These are phyloP conservation scores for Calonectria multiphialidica DNA, from an alignment of 2,329 filamentous ascomycete genomes.

Conservation along the genomic window DNA sequence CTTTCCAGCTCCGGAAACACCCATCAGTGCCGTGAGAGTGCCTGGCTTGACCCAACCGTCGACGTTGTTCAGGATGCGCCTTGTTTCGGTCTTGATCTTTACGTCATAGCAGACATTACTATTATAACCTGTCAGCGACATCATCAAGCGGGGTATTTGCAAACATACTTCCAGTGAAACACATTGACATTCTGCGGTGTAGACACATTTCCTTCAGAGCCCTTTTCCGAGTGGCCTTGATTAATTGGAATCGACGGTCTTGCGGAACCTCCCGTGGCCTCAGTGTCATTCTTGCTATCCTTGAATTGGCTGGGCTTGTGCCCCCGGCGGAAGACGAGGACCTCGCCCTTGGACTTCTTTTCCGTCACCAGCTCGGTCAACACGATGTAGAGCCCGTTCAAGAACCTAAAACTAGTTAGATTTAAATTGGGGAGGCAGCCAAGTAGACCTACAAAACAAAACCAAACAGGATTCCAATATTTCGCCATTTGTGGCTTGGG, in stretches of 20 bases:
- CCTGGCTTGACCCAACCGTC: constrained; percentile 96
- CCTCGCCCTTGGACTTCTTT: constrained; percentile 80
- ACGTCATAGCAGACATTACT: constrained; percentile 80
- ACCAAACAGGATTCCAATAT: constrained; percentile 76
- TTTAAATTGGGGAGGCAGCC: accelerated
- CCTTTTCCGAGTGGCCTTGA: neutral
- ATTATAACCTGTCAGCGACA: neutral
- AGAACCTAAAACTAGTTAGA: constrained; percentile 48
- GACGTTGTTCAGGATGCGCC: constrained; percentile 85
- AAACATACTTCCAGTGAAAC: neutral
- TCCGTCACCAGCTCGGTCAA: constrained; percentile 74
- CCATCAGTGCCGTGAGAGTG: constrained; percentile 90
- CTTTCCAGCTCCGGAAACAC: constrained; percentile 92
- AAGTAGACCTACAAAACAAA: constrained; percentile 53
- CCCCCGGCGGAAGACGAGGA: constrained; percentile 79
- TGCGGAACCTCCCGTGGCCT: neutral
- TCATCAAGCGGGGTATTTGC: neutral
- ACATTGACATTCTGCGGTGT: neutral
- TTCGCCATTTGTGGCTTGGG: constrained; percentile 73
- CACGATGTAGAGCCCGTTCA: constrained; percentile 71
- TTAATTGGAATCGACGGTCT: neutral
- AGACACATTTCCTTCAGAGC: neutral
- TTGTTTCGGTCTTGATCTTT: constrained; percentile 81
- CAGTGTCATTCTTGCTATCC: neutral
- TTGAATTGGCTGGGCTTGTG: constrained; percentile 60